Conservation (phyloP, 2,329 filamentous ascomycete genomes). For the Podosphaera xanthii region DNA sequence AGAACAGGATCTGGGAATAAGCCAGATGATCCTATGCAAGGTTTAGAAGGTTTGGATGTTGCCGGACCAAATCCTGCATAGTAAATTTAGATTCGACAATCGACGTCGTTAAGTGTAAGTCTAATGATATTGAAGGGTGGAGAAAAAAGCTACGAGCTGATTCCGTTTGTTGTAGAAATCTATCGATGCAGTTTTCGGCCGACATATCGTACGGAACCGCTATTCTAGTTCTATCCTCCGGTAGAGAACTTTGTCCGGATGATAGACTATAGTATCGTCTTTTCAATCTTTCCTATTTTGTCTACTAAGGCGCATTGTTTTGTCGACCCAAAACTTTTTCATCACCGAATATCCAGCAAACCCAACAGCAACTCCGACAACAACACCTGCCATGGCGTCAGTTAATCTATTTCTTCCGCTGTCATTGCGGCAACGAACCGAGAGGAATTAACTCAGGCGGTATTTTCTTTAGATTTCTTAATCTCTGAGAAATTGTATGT, state of each 20-base stretch:
- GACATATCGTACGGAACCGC: too few species aligned
- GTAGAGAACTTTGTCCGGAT: too few species aligned
- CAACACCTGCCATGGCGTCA: conserved; percentile 32
- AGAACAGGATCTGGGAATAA: conserved; percentile 27
- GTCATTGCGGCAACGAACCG: conserved; percentile 33
- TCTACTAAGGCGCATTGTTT: conserved; percentile 71
- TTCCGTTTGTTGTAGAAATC: too few species aligned
- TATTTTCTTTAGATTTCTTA: conserved; percentile 72
- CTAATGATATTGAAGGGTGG: too few species aligned
- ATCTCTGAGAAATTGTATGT: conserved; percentile 88
- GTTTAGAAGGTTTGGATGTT: conserved; percentile 76
- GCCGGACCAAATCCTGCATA: conserved; percentile 67
- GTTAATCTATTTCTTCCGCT: background rate
- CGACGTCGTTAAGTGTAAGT: too few species aligned
- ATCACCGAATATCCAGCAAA: conserved; percentile 63
- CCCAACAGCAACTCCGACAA: conserved; percentile 63
- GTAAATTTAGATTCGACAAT: too few species aligned
- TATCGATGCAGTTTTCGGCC: too few species aligned
- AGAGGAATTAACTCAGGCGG: conserved; percentile 88
- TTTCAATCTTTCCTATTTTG: conserved; percentile 24
- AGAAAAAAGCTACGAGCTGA: too few species aligned
- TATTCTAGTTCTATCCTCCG: too few species aligned
- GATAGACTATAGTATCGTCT: too few species aligned
- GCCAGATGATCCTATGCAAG: conserved; percentile 79
- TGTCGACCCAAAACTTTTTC: conserved; percentile 72